Percentiles rank a stretch among this genome's conserved stretches.
phyloP scores from a whole-genome alignment of 768 basidiomycete genomes.

The Phlebiopsis gigantea region DNA sequence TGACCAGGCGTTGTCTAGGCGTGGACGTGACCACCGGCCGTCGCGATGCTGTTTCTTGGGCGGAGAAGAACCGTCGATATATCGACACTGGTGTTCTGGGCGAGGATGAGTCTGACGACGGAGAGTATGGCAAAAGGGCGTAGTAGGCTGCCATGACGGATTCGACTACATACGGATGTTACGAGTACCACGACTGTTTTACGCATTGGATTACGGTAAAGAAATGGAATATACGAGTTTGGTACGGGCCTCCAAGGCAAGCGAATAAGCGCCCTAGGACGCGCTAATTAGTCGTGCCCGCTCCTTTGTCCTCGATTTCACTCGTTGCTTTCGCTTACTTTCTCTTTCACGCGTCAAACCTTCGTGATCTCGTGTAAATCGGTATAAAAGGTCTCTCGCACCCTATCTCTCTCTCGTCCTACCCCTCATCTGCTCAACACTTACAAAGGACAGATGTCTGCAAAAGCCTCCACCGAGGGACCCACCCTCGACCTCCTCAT shows the following conservation, averaged over 20 bases:
- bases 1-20: conserved; percentile 4
- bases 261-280: background rate
- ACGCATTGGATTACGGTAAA: no score
- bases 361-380: no score
- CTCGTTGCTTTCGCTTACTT: background rate
- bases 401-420: no score
- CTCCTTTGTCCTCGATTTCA: background rate
- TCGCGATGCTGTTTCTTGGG: conserved; percentile 34
- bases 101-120: conserved; percentile 18
- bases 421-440: no score
- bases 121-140: conserved; percentile 13
- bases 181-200: no score
- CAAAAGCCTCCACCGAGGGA: no score
- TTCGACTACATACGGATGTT: no score
- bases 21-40: conserved; percentile 35
- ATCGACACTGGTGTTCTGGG: conserved; percentile 18
- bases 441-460: no score
- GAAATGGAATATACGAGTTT: no score
- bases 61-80: conserved; percentile 25
- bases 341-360: background rate
- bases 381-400: no score
- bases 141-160: background rate
- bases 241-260: no score
- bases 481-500: background rate
- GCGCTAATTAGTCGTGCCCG: background rate